Base-by-base conservation (phyloP, 2,329 filamentous ascomycete species). In the Colletotrichum truncatum region DNA sequence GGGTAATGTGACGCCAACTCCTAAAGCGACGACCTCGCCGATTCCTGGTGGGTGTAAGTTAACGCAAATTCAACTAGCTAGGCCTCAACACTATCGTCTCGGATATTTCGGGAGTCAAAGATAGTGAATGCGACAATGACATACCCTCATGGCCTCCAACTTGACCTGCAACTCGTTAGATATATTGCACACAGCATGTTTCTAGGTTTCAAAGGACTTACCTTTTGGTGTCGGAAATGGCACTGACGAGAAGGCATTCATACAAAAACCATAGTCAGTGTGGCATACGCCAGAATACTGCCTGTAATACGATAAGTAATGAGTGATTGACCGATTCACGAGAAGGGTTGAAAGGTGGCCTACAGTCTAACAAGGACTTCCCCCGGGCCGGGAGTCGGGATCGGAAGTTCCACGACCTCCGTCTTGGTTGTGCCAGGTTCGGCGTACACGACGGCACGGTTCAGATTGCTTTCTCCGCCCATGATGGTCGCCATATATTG, bases 271-370 rank as follows among this genome's bases (percentile, higher is more conserved):
- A 46, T 72, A 70, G 43, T 74, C 71, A 6, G 72, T 73, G 28
- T 73, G 72, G 48, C 72, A 74, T 18, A 74, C 71, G 14, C 70
- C 69, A n/a, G 70, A 70, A 53, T 71, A 68, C 23, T 68, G 68
- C 11, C 70, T 71, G 10, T 8, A 11, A 51, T 34, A 18, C 11
- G 5, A 56, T n/a, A 36, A 25, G 26, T 18, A 0, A 28, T 61
- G 9, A 59, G 52, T 16, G 25, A 26, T 14, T n/a, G 21, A 23
- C 3, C 21, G 30, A 10, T 5, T 21, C 21, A 12, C 16, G n/a
- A 28, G 12, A 5, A 18, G 3, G 12, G 2, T 1, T 2, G 8
- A 9, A 18, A 18, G 9, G 5, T 41, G n/a, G n/a, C 68, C 60
- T 64, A 73, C 72, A 73, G 30, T n/a, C 67, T 68, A 34, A 73